phyloP scores from a whole-genome alignment of 768 basidiomycete species.

The Rhodocollybia butyracea region DNA sequence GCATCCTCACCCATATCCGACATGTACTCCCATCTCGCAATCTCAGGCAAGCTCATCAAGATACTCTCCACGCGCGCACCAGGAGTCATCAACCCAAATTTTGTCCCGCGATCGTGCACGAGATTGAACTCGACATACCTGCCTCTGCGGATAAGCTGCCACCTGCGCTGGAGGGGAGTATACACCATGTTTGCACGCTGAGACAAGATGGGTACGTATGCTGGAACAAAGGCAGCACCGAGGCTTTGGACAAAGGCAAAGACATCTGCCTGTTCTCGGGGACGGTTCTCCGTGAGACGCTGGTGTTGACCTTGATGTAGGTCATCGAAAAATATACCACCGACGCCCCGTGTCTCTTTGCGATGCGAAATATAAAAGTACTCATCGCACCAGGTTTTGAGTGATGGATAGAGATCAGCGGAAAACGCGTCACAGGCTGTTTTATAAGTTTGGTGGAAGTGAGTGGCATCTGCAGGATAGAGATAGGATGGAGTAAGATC shows the following conservation, averaged over 20 bases:
- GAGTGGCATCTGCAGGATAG: conserved; percentile 78
- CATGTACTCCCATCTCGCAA: conserved; percentile 89
- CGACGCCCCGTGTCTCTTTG: conserved; percentile 80
- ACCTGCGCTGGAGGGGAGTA: conserved; percentile 71
- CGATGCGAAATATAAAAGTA: conserved; percentile 95
- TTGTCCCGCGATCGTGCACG: conserved; percentile 83
- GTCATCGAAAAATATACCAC: conserved; percentile 97
- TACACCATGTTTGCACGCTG: conserved; percentile 52
- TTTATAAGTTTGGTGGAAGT: conserved; percentile 84
- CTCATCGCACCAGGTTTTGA: conserved; percentile 97
- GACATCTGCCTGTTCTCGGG: conserved; percentile 60
- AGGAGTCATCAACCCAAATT: conserved; percentile 81
- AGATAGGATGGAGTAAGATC: conserved; percentile 95
- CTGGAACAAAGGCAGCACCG: conserved; percentile 81
- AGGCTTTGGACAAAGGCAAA: conserved; percentile 72
- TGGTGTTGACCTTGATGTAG: conserved; percentile 64
- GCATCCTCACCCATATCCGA: conserved; percentile 62
- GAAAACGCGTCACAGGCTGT: conserved; percentile 74
- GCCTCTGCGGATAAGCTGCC: conserved; percentile 91
- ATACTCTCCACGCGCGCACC: conserved; percentile 89
- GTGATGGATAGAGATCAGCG: conserved; percentile 60
- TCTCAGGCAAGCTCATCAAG: conserved; percentile 85
- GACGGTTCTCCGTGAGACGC: conserved; percentile 43
- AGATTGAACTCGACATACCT: conserved; percentile 96
- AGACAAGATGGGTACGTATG: conserved; percentile 84